These are phyloP conservation scores for Colletotrichum cordylinicola DNA, from an alignment of 2,329 filamentous ascomycete genomes.

Conservation along the genomic window DNA sequence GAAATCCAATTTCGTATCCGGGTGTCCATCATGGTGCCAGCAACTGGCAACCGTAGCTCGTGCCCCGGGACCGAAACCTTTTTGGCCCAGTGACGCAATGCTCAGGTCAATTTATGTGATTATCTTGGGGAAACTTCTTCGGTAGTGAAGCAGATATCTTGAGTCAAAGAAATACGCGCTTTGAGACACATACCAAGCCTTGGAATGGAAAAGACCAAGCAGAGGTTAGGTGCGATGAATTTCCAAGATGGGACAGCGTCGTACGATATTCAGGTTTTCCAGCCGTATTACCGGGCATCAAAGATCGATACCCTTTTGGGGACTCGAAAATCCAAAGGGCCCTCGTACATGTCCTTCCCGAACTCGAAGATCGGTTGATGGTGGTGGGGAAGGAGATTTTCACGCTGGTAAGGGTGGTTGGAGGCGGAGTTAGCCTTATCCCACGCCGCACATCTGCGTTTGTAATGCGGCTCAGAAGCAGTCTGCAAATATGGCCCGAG, in stretches of 20 bases:
- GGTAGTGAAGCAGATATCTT: not conserved
- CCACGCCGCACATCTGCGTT: not conserved
- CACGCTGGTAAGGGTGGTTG: not conserved
- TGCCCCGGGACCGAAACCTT: not conserved
- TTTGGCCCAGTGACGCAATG: not conserved
- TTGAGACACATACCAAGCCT: not conserved
- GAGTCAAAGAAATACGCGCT: not conserved
- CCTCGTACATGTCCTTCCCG: not conserved
- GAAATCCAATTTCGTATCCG: not conserved
- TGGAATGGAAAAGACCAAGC: not conserved
- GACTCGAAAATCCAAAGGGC: not conserved
- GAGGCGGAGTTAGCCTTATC: not conserved
- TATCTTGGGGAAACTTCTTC: not conserved
- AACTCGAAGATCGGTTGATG: not conserved
- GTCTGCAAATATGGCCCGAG: not conserved
- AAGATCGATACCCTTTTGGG: not conserved
- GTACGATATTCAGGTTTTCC: not conserved
- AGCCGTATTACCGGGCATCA: not conserved
- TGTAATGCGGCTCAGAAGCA: not conserved
- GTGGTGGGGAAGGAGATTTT: not conserved
- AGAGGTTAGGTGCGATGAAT: not conserved
- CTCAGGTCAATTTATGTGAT: not conserved
- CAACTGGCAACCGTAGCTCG: not conserved
- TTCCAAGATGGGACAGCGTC: no score
- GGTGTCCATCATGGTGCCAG: not conserved